phyloP scores from a whole-genome alignment of 164 flowering plant species.

The Nelumbo lutea region DNA sequence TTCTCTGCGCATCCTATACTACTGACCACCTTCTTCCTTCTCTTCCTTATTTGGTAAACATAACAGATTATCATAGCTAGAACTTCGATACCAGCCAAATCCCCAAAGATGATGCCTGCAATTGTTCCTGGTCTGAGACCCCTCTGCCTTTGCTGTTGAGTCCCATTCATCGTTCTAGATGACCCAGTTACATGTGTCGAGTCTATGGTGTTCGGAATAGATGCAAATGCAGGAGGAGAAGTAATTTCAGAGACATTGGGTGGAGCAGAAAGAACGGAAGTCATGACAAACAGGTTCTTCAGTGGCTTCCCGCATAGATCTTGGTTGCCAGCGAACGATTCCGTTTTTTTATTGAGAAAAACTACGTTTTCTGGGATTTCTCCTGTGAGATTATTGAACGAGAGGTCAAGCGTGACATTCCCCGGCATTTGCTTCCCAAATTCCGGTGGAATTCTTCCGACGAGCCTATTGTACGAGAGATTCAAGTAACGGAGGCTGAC shows the following conservation, averaged over 20 bases:
- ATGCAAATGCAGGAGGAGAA: slow-evolving; percentile 62
- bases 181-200: slow-evolving; percentile 21
- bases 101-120: slow-evolving; percentile 50
- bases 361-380: slow-evolving; percentile 46
- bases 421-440: slow-evolving; percentile 39
- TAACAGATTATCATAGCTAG: slow-evolving; percentile 45
- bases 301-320: slow-evolving; percentile 80
- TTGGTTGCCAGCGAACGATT: slow-evolving; percentile 48
- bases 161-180: background rate
- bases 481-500: slow-evolving; percentile 48
- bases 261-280: slow-evolving; percentile 46
- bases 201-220: slow-evolving; percentile 41
- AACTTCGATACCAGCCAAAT: slow-evolving; percentile 49
- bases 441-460: slow-evolving; percentile 40
- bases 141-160: slow-evolving; percentile 9
- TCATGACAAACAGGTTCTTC: slow-evolving; percentile 48
- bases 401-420: slow-evolving; percentile 55
- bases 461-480: slow-evolving; percentile 54
- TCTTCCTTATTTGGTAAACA: slow-evolving; percentile 39
- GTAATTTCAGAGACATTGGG: slow-evolving; percentile 39
- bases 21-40: slow-evolving; percentile 3
- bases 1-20: slow-evolving; percentile 13
- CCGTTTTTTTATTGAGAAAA: slow-evolving; percentile 44
- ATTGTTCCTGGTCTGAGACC: slow-evolving; percentile 50
- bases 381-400: slow-evolving; percentile 70